Conservation (phyloP, 169 alveolate genomes). For the Eimeria sp. region DNA sequence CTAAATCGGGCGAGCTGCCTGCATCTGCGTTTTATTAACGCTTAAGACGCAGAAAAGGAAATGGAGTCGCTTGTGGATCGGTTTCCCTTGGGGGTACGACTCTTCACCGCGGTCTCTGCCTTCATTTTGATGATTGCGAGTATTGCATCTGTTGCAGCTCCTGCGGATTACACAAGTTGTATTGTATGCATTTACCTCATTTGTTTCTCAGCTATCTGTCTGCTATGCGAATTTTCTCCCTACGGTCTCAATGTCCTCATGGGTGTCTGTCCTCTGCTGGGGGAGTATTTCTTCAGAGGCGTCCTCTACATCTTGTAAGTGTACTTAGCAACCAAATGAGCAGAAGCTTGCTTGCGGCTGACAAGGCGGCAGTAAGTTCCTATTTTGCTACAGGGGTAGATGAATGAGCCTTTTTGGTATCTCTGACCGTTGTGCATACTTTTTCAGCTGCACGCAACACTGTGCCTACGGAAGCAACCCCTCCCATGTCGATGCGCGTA, state of each 20-base stretch:
- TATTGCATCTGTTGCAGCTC: slow-evolving; percentile 73
- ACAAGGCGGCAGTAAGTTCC: not conserved
- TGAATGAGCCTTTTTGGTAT: not conserved
- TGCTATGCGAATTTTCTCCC: slow-evolving; percentile 79
- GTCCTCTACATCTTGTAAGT: slow-evolving; percentile 74
- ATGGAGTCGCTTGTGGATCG: slow-evolving; percentile 71
- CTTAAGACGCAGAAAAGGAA: not conserved
- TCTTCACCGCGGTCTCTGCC: slow-evolving; percentile 77
- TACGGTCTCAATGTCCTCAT: slow-evolving; percentile 80
- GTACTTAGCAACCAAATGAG: not conserved
- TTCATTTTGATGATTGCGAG: slow-evolving; percentile 37
- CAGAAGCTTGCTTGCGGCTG: not conserved
- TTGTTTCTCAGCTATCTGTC: slow-evolving; percentile 26
- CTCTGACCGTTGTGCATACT: not conserved
- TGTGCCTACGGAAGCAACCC: not conserved
- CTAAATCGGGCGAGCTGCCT: not conserved
- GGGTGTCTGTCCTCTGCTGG: slow-evolving; percentile 79
- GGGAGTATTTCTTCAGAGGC: slow-evolving; percentile 81
- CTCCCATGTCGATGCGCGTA: not conserved
- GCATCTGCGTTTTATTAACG: not conserved
- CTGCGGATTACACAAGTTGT: slow-evolving; percentile 74
- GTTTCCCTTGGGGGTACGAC: slow-evolving; percentile 78
- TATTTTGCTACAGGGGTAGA: not conserved
- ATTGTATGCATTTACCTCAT: slow-evolving; percentile 46
- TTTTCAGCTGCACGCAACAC: not conserved